Evolutionary conservation across 1,284 basidiomycete genomes (phyloP), one percentile per base, ranked within the genome.

Genomic region (Cryptococcus sp.): DNA sequence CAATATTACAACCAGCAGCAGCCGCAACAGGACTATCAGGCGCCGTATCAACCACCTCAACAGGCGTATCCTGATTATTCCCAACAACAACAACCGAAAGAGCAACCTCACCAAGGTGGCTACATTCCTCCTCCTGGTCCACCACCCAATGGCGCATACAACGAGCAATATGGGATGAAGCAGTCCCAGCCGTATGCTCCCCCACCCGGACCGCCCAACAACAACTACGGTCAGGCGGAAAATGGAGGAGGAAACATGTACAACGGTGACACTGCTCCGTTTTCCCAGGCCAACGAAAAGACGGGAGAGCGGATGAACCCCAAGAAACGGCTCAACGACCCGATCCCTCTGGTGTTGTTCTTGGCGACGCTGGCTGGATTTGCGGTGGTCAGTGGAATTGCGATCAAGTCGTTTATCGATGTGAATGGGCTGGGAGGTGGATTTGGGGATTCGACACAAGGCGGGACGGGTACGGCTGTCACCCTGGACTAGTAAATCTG

Each of bases 301-400:
- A 71, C 71, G 41, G 80, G 80, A 14, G 81, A 80, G 33, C 72
- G 86, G 33, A 85, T 87, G 74, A 80, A 79, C 56, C 83, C 71
- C 3, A 82, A 81, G 74, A 84, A 80, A 62, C 77, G 74, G 49
- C 71, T 87, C 25, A 85, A 86, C 53, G 86, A 89, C 66, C 80
- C 81, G 3, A 74, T 86, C 43, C 82, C 86, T 65, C 74, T 87
- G 21, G 62, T 85, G 6, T 66, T 87, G 31, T 89, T 86, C 70
- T 70, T 88, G 22, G 73, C 80, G 1, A 81, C 84, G 73, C 80
- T 84, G 42, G 73, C 80, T 34, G 86, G 84, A 0, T 88, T 82
- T 61, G 79, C 77, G 10, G 82, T 78, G 2, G 61, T 89, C 6
- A 84, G 83, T 21, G 85, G 77, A 1, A 76, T 87, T 36, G 80